These are phyloP conservation scores for Leersia perrieri DNA, from an alignment of 176 grass and related monocot genomes.

Conservation along the genomic window DNA sequence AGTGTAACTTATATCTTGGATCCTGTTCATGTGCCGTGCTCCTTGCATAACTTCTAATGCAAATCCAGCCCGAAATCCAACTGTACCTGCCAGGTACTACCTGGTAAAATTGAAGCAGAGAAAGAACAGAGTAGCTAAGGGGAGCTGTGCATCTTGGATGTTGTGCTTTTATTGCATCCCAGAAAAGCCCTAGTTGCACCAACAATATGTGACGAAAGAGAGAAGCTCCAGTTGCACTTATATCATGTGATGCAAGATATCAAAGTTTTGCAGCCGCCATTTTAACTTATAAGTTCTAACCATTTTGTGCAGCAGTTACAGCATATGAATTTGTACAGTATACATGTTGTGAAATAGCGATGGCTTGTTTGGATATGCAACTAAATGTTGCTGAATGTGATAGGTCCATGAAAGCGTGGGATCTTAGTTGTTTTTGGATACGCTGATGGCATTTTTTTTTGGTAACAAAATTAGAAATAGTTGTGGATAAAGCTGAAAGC, in stretches of 20 bases:
- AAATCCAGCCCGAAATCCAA: background rate
- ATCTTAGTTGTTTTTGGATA: background rate
- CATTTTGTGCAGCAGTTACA: background rate
- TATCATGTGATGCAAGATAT: background rate
- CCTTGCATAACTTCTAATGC: background rate
- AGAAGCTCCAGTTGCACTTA: background rate
- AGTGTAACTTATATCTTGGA: slow-evolving; percentile 2
- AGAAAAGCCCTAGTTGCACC: background rate
- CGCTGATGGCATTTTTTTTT: slow-evolving; percentile 11
- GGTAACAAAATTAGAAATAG: slow-evolving; percentile 28
- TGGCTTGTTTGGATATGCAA: background rate
- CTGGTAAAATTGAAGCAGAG: background rate
- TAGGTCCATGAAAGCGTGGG: slow-evolving; percentile 14
- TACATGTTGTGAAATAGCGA: background rate
- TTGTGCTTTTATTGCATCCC: background rate
- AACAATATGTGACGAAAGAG: too few species aligned
- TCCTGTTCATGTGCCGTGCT: slow-evolving; percentile 5
- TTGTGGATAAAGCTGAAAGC: slow-evolving; percentile 27
- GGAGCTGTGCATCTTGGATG: background rate
- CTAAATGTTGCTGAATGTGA: slow-evolving; percentile 1
- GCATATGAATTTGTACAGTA: slow-evolving; percentile 15
- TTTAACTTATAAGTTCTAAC: slow-evolving; percentile 28
- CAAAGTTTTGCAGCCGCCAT: slow-evolving; percentile 13
- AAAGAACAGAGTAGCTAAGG: background rate
- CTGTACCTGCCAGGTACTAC: too few species aligned